phyloP scores from a whole-genome alignment of 2,329 filamentous ascomycete genomes.

The Ophiostoma angusticollis region DNA sequence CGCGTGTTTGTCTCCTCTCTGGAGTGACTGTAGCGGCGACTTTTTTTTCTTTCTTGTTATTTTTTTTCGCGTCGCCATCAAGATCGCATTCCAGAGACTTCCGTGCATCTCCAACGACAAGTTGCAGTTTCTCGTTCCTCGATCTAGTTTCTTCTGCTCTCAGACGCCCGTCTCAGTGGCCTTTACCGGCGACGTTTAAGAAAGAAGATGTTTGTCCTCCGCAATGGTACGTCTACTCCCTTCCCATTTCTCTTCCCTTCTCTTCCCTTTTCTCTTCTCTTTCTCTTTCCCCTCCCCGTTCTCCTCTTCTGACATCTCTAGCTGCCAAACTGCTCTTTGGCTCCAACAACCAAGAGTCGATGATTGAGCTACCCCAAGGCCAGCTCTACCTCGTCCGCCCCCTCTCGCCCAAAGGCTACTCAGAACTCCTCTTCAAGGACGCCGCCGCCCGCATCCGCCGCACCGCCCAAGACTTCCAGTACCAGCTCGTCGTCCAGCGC shows the following conservation, averaged over 20 bases:
- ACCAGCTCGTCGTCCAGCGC: constrained; percentile 90
- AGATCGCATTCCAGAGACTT: too few species aligned
- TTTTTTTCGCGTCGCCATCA: too few species aligned
- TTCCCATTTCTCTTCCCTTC: not conserved
- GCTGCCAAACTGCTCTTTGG: constrained; percentile 92
- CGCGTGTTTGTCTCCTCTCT: too few species aligned
- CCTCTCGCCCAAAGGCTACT: constrained; percentile 91
- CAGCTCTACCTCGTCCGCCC: constrained; percentile 96
- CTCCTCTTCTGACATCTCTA: constrained; percentile 23
- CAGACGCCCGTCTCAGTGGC: too few species aligned
- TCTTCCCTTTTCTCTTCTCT: not conserved
- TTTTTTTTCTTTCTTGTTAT: too few species aligned
- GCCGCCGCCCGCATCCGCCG: constrained; percentile 81
- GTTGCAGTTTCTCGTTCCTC: not conserved
- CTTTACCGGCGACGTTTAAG: too few species aligned
- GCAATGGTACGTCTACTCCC: constrained; percentile 26
- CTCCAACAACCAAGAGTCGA: constrained; percentile 70
- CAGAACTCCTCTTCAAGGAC: constrained; percentile 98
- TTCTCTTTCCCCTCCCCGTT: not conserved
- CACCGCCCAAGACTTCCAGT: constrained; percentile 91
- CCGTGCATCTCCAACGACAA: too few species aligned
- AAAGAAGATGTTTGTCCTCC: constrained; percentile 31
- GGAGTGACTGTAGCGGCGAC: too few species aligned
- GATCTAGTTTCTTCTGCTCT: not conserved
- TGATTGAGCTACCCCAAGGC: constrained; percentile 89